Base-by-base conservation (phyloP, 2,329 filamentous ascomycete genomes). In the Penicillium griseofulvum region DNA sequence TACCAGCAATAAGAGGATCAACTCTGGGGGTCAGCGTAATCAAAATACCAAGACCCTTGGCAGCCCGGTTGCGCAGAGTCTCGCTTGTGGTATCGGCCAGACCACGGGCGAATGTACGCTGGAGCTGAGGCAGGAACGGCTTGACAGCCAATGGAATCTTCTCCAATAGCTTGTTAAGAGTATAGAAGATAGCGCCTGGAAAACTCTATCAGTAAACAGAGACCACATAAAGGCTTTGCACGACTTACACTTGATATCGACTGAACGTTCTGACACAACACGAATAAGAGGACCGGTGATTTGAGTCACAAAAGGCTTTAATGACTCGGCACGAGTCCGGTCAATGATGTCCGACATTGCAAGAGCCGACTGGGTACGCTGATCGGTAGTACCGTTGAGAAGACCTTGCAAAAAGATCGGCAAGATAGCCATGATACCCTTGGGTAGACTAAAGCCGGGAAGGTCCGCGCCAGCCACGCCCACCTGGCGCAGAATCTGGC, bases 381-480 rank as follows among this genome's bases (percentile, higher is more conserved):
- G 94, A 5, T 99, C 94, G 16, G 89, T 80, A 36, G 89, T 92
- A 55, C 94, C 95, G 68, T 99, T 97, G 88, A 99, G 96, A 63
- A 99, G 82, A 75, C 94, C 94, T 71, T 99, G 95, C 69, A 97
- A 76, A 83, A 99, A 97, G 63, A 99, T 97, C 2, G 95, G 94
- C 58, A 99, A 78, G 61, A 99, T 87, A 59, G 94, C 92, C 69
- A 91, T 96, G 80, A 99, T 96, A 59, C 95, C 95, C 83, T 97
- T 99, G 1, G 93, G 94, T 54, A 97, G 79, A 34, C 80, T 81
- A 78, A 99, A 99, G 34, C 94, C 95, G 37, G 91, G 85, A 44
- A 99, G 80, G 67, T 92, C 87, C 38, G 87, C 83, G 28, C 94
- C 94, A 39, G 91, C 79, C 42, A 96, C 90, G 65, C 95, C 94